Percentiles rank a stretch among this genome's conserved stretches.
Conservation (phyloP, 768 basidiomycete species). For the Trametes maxima region DNA sequence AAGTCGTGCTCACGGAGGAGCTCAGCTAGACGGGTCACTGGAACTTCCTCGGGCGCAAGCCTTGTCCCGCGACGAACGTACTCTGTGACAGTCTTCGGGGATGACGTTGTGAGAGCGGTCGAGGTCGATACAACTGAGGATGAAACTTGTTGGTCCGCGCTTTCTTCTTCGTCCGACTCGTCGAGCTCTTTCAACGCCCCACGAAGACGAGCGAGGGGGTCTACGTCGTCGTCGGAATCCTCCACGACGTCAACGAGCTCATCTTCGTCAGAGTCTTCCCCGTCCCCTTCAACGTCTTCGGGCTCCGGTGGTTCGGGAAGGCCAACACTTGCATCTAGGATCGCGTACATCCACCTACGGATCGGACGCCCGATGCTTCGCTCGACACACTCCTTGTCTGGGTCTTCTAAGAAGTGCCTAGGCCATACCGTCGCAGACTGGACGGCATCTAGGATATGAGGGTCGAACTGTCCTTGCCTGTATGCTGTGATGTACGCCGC, state of each 20-base stretch:
- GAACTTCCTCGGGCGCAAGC: conserved; percentile 59
- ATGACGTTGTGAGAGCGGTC: conserved; percentile 10
- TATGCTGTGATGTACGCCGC: conserved; percentile 64
- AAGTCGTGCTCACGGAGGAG: conserved; percentile 43
- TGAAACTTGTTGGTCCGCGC: conserved; percentile 36
- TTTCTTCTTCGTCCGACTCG: conserved; percentile 35
- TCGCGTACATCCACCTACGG: conserved; percentile 64
- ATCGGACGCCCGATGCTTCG: conserved; percentile 64
- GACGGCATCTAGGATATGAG: conserved; percentile 60
- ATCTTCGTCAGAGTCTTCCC: conserved; percentile 29
- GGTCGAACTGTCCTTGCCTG: conserved; percentile 56
- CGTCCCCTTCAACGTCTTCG: conserved; percentile 27
- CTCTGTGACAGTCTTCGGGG: conserved; percentile 45
- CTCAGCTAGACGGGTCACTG: conserved; percentile 49
- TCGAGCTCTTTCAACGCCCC: conserved; percentile 66
- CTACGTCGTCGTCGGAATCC: conserved; percentile 45
- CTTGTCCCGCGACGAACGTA: conserved; percentile 72
- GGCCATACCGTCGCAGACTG: conserved; percentile 72
- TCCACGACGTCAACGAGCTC: conserved; percentile 36
- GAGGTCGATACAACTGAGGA: conserved; percentile 32
- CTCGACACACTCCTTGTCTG: conserved; percentile 69
- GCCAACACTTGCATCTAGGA: conserved; percentile 70
- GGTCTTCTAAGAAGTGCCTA: conserved; percentile 73
- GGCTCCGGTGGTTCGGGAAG: conserved; percentile 41
- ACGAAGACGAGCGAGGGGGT: conserved; percentile 69